Evolutionary conservation across 1,284 basidiomycete genomes (phyloP).

Genomic region (Rhodotorula sp.): DNA sequence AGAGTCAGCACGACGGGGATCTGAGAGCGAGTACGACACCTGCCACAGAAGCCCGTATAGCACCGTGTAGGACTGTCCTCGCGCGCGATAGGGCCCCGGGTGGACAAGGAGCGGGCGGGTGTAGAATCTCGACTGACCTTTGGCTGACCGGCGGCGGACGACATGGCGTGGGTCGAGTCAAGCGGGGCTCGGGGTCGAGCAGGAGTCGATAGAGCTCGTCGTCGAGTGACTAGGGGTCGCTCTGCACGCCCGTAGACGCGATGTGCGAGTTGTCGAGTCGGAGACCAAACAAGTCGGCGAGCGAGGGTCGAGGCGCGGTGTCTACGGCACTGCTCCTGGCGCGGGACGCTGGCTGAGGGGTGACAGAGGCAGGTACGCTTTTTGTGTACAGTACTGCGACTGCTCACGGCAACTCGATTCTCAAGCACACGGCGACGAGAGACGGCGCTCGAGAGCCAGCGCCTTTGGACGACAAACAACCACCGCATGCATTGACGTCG

Average conservation of each 20-base stretch:
- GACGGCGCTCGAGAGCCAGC: too few relatives aligned
- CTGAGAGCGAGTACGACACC: too few relatives aligned
- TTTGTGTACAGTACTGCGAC: background rate
- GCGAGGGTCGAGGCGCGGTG: background rate
- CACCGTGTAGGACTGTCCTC: too few relatives aligned
- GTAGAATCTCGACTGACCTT: conserved; percentile 37
- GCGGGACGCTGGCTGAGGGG: too few relatives aligned
- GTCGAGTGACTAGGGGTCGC: background rate
- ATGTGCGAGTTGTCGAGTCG: background rate
- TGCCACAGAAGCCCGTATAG: too few relatives aligned
- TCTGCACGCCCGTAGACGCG: background rate
- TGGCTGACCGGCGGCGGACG: conserved; percentile 18
- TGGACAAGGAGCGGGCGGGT: background rate
- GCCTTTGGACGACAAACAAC: too few relatives aligned
- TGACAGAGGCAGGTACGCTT: background rate
- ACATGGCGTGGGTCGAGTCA: conserved; percentile 7
- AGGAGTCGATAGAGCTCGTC: background rate
- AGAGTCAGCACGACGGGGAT: background rate
- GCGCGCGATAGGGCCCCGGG: too few relatives aligned
- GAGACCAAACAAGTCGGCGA: background rate
- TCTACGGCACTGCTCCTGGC: background rate
- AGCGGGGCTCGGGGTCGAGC: background rate
- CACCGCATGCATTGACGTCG: too few relatives aligned
- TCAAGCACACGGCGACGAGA: too few relatives aligned
- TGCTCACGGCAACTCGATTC: too few relatives aligned